phyloP scores from a whole-genome alignment of 139 green algal genomes.

The Chlamydomonas sp. region DNA sequence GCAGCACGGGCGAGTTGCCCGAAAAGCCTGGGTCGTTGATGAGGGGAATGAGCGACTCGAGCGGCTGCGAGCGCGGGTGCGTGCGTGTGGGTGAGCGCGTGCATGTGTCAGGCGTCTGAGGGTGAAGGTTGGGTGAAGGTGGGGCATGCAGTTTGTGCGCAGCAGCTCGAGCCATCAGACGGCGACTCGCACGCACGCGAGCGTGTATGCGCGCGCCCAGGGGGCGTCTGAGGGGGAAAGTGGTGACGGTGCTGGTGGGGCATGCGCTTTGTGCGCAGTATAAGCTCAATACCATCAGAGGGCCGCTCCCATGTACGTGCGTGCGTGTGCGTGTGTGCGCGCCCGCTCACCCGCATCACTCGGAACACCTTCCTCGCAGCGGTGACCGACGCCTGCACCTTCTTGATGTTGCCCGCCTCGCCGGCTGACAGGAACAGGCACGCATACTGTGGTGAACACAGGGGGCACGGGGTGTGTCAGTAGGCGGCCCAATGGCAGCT shows the following conservation, averaged over 20 bases:
- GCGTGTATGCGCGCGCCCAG: neutral
- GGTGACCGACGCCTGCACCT: slow-evolving; percentile 79
- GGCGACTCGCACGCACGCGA: neutral
- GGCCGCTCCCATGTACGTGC: neutral
- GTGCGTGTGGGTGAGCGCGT: too few species aligned
- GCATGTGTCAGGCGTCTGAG: too few species aligned
- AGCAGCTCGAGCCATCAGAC: too few species aligned
- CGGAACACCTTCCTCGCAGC: slow-evolving; percentile 85
- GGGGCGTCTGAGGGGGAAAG: neutral
- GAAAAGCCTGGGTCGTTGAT: slow-evolving; percentile 58
- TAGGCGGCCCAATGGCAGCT: neutral
- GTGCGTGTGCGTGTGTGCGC: neutral
- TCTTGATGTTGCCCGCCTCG: slow-evolving; percentile 75
- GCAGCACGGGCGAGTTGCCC: slow-evolving; percentile 48
- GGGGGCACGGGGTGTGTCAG: neutral
- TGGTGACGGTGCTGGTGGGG: neutral
- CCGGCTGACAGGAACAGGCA: slow-evolving; percentile 82
- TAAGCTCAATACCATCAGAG: neutral
- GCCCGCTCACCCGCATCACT: slow-evolving; percentile 57
- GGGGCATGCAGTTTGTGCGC: too few species aligned
- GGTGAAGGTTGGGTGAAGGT: too few species aligned
- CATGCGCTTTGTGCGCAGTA: neutral
- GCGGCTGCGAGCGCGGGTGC: too few species aligned
- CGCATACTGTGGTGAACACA: slow-evolving; percentile 73
- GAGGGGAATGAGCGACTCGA: slow-evolving; percentile 69